These are phyloP conservation scores for Mycosphaerelloides madeirae DNA, from an alignment of 2,329 filamentous ascomycete species.

Conservation along the genomic window DNA sequence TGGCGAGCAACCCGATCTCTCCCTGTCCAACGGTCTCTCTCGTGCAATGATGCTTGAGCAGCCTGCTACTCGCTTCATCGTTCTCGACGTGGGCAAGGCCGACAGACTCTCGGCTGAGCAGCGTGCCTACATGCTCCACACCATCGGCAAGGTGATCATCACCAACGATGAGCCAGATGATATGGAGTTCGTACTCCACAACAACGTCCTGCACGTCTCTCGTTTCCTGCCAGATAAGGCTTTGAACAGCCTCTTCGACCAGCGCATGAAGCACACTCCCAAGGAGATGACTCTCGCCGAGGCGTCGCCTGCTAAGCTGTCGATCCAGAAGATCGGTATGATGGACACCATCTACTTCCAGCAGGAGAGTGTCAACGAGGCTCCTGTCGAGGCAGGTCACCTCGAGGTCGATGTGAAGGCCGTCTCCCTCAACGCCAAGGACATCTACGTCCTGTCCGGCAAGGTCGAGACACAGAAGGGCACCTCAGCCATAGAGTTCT, in stretches of 20 bases:
- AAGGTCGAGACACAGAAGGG: not conserved
- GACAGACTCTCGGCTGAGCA: not conserved
- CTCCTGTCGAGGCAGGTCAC: not conserved
- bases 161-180: not conserved
- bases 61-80: not conserved
- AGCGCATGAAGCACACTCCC: not conserved
- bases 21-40: not conserved
- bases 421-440: slow-evolving; percentile 23
- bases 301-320: not conserved
- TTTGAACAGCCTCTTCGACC: not conserved
- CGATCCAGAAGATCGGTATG: not conserved
- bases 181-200: not conserved
- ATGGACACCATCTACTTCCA: not conserved
- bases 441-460: slow-evolving; percentile 6
- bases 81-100: not conserved
- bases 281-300: not conserved
- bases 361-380: not conserved
- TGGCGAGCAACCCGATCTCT: not conserved
- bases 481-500: slow-evolving; percentile 6
- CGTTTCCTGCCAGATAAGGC: not conserved
- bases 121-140: not conserved
- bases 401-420: slow-evolving; percentile 23
- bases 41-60: slow-evolving; percentile 1
- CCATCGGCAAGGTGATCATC: not conserved
- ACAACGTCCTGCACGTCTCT: not conserved